Conservation (phyloP, 352 stramenopile genomes). For the Globisporangium cederbergense region DNA sequence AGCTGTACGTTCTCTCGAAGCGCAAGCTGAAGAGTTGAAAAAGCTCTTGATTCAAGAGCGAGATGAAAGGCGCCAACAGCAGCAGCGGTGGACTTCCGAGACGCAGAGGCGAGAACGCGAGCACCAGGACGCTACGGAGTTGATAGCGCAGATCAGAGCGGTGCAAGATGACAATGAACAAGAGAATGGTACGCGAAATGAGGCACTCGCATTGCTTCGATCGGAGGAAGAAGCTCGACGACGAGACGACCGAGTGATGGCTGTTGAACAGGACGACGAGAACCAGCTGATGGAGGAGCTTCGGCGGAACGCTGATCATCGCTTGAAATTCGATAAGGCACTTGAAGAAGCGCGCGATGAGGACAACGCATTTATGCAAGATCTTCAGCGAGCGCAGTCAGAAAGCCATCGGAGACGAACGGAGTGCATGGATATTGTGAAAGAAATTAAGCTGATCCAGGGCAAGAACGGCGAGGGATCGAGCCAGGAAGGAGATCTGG, state of each 20-base stretch:
- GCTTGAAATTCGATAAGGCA: not conserved
- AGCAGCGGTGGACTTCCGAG: not conserved
- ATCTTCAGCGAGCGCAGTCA: not conserved
- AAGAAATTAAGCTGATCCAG: not conserved
- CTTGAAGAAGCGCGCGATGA: not conserved
- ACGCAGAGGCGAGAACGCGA: not conserved
- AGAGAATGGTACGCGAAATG: not conserved
- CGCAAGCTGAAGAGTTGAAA: not conserved
- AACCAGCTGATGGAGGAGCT: not conserved
- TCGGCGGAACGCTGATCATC: not conserved
- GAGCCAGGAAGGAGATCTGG: not conserved
- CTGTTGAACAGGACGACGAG: not conserved
- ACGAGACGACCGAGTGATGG: not conserved
- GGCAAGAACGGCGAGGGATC: not conserved
- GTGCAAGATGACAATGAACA: not conserved
- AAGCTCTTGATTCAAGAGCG: not conserved
- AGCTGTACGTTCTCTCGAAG: not conserved
- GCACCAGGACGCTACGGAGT: not conserved
- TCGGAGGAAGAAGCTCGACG: not conserved
- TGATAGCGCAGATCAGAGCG: not conserved
- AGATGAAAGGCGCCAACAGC: not conserved
- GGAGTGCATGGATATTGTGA: not conserved
- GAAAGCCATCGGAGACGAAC: not conserved
- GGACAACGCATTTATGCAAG: not conserved
- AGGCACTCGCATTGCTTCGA: not conserved